These are phyloP conservation scores for Nannochloris sp. DNA, from an alignment of 139 green algal genomes.

Conservation along the genomic window DNA sequence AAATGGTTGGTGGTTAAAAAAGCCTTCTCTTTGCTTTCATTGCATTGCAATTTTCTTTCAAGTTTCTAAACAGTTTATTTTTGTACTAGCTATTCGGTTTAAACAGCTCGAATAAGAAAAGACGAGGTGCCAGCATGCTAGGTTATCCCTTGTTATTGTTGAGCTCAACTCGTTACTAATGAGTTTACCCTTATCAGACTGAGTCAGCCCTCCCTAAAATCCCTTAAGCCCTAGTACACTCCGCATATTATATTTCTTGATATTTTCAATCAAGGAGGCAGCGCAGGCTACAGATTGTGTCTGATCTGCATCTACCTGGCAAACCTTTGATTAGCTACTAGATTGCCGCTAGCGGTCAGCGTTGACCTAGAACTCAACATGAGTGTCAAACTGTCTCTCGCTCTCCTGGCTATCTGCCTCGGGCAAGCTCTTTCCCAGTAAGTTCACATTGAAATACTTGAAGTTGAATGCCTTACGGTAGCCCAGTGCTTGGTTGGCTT, in stretches of 20 bases:
- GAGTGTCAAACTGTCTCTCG: background rate
- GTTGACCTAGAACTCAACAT: background rate
- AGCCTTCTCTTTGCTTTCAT: background rate
- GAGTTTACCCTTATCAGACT: background rate
- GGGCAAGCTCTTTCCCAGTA: background rate
- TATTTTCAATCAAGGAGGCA: background rate
- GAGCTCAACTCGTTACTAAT: background rate
- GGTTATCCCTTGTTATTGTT: background rate
- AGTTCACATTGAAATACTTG: background rate
- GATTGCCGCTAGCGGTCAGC: background rate
- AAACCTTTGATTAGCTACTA: background rate
- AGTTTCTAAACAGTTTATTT: background rate
- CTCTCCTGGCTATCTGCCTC: background rate
- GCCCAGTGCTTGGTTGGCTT: background rate
- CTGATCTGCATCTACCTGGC: background rate
- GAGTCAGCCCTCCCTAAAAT: background rate
- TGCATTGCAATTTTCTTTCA: slow-evolving; percentile 2
- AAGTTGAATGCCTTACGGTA: background rate
- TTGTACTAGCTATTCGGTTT: background rate
- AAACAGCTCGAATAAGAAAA: background rate
- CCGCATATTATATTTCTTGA: background rate
- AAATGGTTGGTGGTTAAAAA: background rate
- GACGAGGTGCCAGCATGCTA: background rate
- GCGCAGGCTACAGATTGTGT: background rate
- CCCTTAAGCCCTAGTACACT: background rate